These are phyloP conservation scores for Solanum pinnatisectum DNA, from an alignment of 257 asterid genomes.

Conservation along the genomic window DNA sequence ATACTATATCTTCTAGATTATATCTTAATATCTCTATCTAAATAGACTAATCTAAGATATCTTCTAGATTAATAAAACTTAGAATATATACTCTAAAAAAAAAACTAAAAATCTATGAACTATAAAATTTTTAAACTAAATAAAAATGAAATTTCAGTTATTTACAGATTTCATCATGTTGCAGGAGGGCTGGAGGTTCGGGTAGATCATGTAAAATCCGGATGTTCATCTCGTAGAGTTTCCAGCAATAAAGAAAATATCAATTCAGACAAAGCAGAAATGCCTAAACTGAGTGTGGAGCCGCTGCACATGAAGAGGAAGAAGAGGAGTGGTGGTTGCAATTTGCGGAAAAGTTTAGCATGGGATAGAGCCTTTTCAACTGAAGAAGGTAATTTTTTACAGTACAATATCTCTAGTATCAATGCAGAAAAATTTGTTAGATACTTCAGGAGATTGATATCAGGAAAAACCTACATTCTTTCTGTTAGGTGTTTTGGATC, in stretches of 20 bases:
- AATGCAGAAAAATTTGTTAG: neutral
- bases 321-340: slow-evolving; percentile 62
- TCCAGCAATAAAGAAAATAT: slow-evolving; percentile 62
- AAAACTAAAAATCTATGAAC: too few species aligned
- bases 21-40: too few species aligned
- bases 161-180: neutral
- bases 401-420: neutral
- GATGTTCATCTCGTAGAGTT: slow-evolving; percentile 23
- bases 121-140: too few species aligned
- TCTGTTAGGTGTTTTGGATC: slow-evolving; percentile 72
- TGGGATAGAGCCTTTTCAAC: slow-evolving; percentile 93
- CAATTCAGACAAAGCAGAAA: slow-evolving; percentile 39
- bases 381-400: slow-evolving; percentile 54
- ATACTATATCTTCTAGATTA: too few species aligned
- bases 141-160: too few species aligned
- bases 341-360: slow-evolving; percentile 84
- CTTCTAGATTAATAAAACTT: too few species aligned
- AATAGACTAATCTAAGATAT: too few species aligned
- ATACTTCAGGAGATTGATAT: neutral
- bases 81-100: too few species aligned
- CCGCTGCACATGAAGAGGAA: slow-evolving; percentile 81
- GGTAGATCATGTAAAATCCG: slow-evolving; percentile 23
- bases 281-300: slow-evolving; percentile 53
- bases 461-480: neutral
- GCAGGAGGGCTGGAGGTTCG: slow-evolving; percentile 25